These are phyloP conservation scores for Oidium heveae DNA, from an alignment of 2,329 filamentous ascomycete species.

Conservation along the genomic window DNA sequence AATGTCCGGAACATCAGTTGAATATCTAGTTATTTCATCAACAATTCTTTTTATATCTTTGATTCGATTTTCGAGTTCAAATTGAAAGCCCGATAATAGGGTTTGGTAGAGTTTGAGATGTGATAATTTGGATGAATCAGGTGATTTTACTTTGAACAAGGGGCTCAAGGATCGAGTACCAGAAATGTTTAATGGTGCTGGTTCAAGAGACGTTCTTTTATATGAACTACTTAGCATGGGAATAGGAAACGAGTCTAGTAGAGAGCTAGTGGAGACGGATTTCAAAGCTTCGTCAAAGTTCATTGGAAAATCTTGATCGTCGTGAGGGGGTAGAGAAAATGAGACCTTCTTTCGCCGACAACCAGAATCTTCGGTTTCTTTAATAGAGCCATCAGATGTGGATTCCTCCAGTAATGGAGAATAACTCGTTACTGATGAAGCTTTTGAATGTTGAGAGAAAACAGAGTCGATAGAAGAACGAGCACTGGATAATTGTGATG, in stretches of 20 bases:
- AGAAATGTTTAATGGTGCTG: neutral
- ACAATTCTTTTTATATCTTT: constrained; percentile 6
- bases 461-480: constrained; percentile 11
- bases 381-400: neutral
- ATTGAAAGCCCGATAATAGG: constrained; percentile 5
- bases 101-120: constrained; percentile 5
- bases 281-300: neutral
- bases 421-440: constrained; percentile 1
- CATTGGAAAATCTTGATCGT: neutral
- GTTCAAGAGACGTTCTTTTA: neutral
- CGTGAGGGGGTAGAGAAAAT: constrained; percentile 4
- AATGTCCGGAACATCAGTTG: too few relatives aligned
- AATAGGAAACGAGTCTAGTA: neutral
- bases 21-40: neutral
- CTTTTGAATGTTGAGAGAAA: constrained; percentile 8
- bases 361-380: neutral
- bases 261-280: neutral
- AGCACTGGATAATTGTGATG: constrained; percentile 6
- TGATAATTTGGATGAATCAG: neutral
- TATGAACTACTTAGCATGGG: neutral
- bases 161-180: neutral
- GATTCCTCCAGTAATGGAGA: neutral
- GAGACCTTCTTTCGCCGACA: constrained; percentile 9
- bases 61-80: constrained; percentile 8
- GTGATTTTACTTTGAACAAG: constrained; percentile 3